Percentiles rank a stretch among this genome's conserved stretches.
Evolutionary conservation across 2,329 filamentous ascomycete species (phyloP).

Genomic region (Cladophialophora immunda): DNA sequence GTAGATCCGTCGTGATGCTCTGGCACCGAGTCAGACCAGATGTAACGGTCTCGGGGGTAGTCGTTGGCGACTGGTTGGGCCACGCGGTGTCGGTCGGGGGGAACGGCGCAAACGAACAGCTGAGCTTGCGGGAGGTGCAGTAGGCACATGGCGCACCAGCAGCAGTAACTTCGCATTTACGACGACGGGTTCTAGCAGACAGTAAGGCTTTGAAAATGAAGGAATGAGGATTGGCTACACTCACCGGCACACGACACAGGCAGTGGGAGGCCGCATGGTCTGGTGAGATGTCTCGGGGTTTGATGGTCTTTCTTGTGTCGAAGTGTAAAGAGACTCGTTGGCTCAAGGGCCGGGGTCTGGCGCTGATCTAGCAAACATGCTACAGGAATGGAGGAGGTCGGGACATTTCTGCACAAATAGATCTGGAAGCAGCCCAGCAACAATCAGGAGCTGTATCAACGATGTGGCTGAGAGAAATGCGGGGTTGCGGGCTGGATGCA

Average conservation of each 20-base stretch:
- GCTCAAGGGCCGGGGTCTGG: neutral
- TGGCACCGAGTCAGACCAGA: constrained; percentile 18
- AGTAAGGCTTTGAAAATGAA: neutral
- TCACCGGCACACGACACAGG: constrained; percentile 36
- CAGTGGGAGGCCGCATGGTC: constrained; percentile 35
- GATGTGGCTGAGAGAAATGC: neutral
- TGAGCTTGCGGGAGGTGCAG: constrained; percentile 29
- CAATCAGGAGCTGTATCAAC: neutral
- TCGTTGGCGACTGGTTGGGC: constrained; percentile 11
- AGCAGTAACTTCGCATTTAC: constrained; percentile 30
- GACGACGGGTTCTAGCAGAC: constrained; percentile 27
- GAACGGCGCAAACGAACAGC: constrained; percentile 27
- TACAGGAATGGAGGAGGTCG: neutral
- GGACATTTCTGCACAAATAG: neutral
- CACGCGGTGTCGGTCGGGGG: neutral
- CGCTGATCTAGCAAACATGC: neutral
- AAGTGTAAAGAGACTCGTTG: neutral
- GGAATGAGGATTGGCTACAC: neutral
- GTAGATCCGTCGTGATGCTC: constrained; percentile 22
- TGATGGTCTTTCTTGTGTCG: neutral
- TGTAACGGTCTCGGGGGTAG: constrained; percentile 15
- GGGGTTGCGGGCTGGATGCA: neutral
- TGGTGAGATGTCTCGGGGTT: neutral
- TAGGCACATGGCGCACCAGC: constrained; percentile 30
- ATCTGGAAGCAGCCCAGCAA: neutral